phyloP scores from a whole-genome alignment of 208 protist genomes.

The Willaertia magna region DNA sequence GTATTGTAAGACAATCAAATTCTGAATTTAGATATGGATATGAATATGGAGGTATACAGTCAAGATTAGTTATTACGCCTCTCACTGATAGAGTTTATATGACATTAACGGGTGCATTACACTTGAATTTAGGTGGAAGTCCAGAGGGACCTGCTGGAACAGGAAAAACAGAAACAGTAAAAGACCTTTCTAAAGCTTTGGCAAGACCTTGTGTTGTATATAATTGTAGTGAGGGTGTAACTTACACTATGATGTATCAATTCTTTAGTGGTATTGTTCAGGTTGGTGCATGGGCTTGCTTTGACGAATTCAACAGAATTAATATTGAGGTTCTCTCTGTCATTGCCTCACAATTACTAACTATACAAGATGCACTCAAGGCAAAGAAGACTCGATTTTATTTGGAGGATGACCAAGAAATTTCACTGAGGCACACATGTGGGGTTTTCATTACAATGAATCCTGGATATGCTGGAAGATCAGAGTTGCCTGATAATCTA shows the following conservation, averaged over 20 bases:
- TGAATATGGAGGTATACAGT: conserved; percentile 90
- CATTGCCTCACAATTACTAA: conserved; percentile 87
- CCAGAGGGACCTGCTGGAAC: conserved; percentile 85
- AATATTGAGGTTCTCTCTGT: conserved; percentile 96
- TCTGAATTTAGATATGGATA: conserved; percentile 88
- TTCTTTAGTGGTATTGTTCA: conserved; percentile 91
- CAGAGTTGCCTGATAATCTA: conserved; percentile 94
- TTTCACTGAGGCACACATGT: conserved; percentile 77
- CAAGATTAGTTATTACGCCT: conserved; percentile 91
- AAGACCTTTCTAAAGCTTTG: conserved; percentile 89
- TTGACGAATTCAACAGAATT: conserved; percentile 98
- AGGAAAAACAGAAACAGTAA: conserved; percentile 91
- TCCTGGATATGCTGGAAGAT: conserved; percentile 95
- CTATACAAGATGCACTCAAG: conserved; percentile 79
- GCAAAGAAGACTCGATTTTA: conserved; percentile 37
- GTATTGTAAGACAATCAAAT: conserved; percentile 85
- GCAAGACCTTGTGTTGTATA: conserved; percentile 90
- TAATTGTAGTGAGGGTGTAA: conserved; percentile 92
- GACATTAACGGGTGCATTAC: conserved; percentile 88
- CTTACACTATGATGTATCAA: conserved; percentile 95
- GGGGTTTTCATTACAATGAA: conserved; percentile 99
- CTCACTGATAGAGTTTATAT: conserved; percentile 95
- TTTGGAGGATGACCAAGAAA: conserved; percentile 86
- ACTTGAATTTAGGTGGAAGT: conserved; percentile 78
- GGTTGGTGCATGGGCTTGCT: conserved; percentile 91